These are phyloP conservation scores for Picochlorum costavermella DNA, from an alignment of 139 green algal genomes.

Conservation along the genomic window DNA sequence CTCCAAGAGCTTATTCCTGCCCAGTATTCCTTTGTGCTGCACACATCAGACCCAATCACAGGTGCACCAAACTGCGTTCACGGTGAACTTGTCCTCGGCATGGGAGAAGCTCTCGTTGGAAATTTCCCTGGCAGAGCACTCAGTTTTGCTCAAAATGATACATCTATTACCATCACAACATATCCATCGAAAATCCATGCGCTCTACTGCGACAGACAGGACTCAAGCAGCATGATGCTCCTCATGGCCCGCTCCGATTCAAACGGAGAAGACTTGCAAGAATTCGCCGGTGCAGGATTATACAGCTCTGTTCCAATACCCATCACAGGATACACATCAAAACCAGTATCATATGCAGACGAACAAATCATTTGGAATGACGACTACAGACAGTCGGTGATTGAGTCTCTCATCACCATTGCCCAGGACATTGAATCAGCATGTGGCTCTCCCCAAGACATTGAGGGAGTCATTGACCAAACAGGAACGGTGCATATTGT, in stretches of 20 bases:
- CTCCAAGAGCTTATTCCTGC: constrained; percentile 55
- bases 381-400: constrained; percentile 32
- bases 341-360: constrained; percentile 38
- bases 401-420: constrained; percentile 39
- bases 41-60: constrained; percentile 78
- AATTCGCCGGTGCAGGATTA: constrained; percentile 85
- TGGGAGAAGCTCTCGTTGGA: constrained; percentile 78
- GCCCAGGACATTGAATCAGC: constrained; percentile 42
- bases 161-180: background rate
- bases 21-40: constrained; percentile 87
- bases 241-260: constrained; percentile 84
- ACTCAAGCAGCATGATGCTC: constrained; percentile 29
- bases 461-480: constrained; percentile 60
- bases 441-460: constrained; percentile 51
- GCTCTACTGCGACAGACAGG: background rate
- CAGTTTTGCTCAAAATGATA: constrained; percentile 34
- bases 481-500: constrained; percentile 57
- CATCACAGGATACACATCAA: background rate
- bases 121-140: constrained; percentile 68
- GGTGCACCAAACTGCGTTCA: constrained; percentile 40
- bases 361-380: constrained; percentile 65
- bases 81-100: constrained; percentile 72
- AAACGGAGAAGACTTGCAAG: constrained; percentile 93
- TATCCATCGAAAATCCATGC: constrained; percentile 4
- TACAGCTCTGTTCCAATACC: constrained; percentile 67